A percentile compares a stretch with the other conserved stretches of the same genome.
Conservation (phyloP, 441 rosid species). For the Daphne laureola region DNA sequence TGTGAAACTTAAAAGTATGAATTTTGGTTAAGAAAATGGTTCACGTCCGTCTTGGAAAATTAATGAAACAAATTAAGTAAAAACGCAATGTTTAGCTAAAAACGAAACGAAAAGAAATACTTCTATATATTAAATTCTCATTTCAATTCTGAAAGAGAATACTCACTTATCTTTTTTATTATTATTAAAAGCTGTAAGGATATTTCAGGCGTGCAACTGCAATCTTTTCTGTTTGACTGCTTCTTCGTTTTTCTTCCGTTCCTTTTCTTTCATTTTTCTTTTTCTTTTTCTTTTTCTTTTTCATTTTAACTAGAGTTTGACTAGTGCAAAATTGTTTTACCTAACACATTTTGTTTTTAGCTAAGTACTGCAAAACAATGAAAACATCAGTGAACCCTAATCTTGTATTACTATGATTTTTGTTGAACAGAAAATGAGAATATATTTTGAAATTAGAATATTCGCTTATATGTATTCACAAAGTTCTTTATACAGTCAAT, state of each 20-base stretch:
- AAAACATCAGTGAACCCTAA: too few relatives aligned
- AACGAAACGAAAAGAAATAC: conserved; percentile 19
- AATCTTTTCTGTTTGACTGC: conserved; percentile 56
- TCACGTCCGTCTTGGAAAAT: conserved; percentile 87
- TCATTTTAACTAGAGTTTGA: conserved; percentile 29
- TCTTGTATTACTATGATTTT: not conserved
- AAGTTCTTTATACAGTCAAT: too few relatives aligned
- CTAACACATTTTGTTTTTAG: too few relatives aligned
- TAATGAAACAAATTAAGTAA: conserved; percentile 32
- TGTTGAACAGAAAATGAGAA: not conserved
- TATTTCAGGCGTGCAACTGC: conserved; percentile 30
- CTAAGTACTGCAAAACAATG: too few relatives aligned
- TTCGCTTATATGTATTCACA: too few relatives aligned
- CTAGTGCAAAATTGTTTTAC: too few relatives aligned
- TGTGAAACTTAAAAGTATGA: conserved; percentile 48
- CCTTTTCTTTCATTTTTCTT: too few relatives aligned
- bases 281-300: conserved; percentile 18
- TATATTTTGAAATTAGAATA: too few relatives aligned
- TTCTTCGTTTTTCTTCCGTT: conserved; percentile 26
- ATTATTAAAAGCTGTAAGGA: conserved; percentile 43
- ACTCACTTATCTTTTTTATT: conserved; percentile 14
- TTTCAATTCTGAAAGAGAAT: conserved; percentile 15
- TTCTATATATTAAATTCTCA: conserved; percentile 18
- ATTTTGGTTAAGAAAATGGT: conserved; percentile 67
- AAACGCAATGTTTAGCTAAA: conserved; percentile 18